Conservation (phyloP, 768 basidiomycete genomes). For the Galerina marginata region DNA sequence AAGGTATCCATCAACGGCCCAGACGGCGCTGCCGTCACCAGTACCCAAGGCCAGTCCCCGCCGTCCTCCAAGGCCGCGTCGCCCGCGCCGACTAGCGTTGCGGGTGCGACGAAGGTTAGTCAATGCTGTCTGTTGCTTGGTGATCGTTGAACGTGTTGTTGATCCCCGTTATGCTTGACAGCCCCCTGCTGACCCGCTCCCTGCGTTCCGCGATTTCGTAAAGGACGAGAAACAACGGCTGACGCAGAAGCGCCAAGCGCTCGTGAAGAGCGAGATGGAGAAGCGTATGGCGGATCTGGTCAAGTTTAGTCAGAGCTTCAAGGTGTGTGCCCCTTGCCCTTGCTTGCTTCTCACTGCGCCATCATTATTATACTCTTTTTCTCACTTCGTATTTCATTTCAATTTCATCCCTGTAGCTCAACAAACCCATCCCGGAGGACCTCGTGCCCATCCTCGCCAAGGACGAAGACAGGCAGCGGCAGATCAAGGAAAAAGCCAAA, state of each 20-base stretch:
- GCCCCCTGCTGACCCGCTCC: conserved; percentile 77
- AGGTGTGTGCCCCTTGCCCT: conserved; percentile 55
- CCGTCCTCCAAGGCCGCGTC: conserved; percentile 68
- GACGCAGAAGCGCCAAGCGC: conserved; percentile 87
- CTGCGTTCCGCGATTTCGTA: conserved; percentile 92
- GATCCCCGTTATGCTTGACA: conserved; percentile 28
- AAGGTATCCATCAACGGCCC: conserved; percentile 80
- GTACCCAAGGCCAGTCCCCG: conserved; percentile 44
- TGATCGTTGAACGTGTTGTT: background rate
- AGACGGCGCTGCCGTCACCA: conserved; percentile 60
- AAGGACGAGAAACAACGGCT: conserved; percentile 89
- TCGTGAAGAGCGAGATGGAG: conserved; percentile 93
- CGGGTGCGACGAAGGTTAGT: conserved; percentile 49
- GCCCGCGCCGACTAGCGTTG: conserved; percentile 51
- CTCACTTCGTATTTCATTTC: too few species aligned
- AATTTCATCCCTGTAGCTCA: conserved; percentile 57
- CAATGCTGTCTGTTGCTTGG: conserved; percentile 22
- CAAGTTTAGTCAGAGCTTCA: conserved; percentile 93
- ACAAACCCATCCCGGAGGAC: conserved; percentile 94
- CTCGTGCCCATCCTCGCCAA: conserved; percentile 92
- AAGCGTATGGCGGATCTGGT: conserved; percentile 91
- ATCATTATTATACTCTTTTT: background rate
- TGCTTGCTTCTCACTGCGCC: too few species aligned
- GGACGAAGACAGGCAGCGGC: conserved; percentile 88
- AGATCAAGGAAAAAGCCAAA: conserved; percentile 78